phyloP scores from a whole-genome alignment of 805 yeast genomes.

The Pichia eremophila region DNA sequence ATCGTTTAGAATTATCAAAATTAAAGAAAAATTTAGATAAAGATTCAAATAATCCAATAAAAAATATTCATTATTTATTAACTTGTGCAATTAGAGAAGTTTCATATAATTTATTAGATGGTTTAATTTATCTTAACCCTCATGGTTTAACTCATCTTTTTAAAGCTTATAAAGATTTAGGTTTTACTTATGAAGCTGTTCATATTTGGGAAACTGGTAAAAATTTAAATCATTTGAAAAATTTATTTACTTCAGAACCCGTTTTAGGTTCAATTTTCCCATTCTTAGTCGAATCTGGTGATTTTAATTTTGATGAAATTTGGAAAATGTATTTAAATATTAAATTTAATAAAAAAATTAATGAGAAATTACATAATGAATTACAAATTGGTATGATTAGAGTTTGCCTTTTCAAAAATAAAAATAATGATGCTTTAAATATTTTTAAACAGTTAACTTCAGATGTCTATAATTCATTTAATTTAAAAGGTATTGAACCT shows the following conservation, averaged over 20 bases:
- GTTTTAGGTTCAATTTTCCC: conserved; percentile 66
- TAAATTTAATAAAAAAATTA: conserved; percentile 24
- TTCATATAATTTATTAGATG: conserved; percentile 39
- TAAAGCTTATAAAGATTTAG: conserved; percentile 51
- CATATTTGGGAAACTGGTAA: conserved; percentile 63
- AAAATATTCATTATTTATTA: conserved; percentile 41
- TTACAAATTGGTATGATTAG: conserved; percentile 66
- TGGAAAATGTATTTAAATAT: conserved; percentile 41
- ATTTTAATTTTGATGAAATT: conserved; percentile 51
- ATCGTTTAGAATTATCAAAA: conserved; percentile 44
- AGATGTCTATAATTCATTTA: conserved; percentile 31
- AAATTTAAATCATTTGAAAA: conserved; percentile 31
- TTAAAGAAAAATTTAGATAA: conserved; percentile 51
- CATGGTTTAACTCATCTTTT: conserved; percentile 50
- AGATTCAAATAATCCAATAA: conserved; percentile 46
- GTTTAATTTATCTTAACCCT: conserved; percentile 35
- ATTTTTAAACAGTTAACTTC: conserved; percentile 52
- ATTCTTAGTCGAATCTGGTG: conserved; percentile 50
- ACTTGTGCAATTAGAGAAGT: conserved; percentile 43
- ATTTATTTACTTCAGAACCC: conserved; percentile 48
- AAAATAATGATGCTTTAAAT: conserved; percentile 55
- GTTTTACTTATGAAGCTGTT: conserved; percentile 54
- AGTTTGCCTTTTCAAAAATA: conserved; percentile 57
- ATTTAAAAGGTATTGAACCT: conserved; percentile 17
- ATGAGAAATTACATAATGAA: conserved; percentile 31